Evolutionary conservation across 768 basidiomycete genomes (phyloP), one percentile per base, ranked within the genome.

Genomic region (Rhizopogon vulgaris): DNA sequence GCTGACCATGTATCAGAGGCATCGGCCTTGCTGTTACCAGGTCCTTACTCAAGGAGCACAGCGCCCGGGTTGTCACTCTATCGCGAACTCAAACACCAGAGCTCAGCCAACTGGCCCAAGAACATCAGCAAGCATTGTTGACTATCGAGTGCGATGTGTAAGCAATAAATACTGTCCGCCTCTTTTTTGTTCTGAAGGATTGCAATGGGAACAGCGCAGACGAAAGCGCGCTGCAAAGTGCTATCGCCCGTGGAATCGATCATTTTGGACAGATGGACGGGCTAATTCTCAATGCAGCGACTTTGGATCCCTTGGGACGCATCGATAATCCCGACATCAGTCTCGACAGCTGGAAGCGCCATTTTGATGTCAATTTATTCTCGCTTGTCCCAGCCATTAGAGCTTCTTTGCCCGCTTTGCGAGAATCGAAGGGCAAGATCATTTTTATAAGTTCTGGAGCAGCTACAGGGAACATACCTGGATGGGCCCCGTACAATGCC

Each of bases 311-410:
- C 15, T 59, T 93, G 22, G 78, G 82, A 52, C 75, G 73, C 37
- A 78, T 88, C 48, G 74, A 68, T 14, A 77, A 79, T 41, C 68
- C 72, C 34, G 73, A 75, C 8, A 61, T 69, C n/a, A 65, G 76
- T 14, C 56, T 86, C 37, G 74, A 79, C 49, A 69, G 70, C 18
- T 91, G 89, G 90, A 85, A 79, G 62, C 60, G 64, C 22, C 78
- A 84, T 60, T 91, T 95, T 63, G 86, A 94, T 58, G 75, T 90
- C 69, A 95, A 94, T 68, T 85, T 95, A 68, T 90, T 92, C 71
- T 90, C 92, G 1, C 75, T 90, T 17, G 71, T 95, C 41, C 78
- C 82, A 32, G 78, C 88, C 22, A 60, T 94, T 30, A 78, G 84
- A 58, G 75, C 77, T 10, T 71, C 83, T 12, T 70, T 93, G 3